Percentiles rank a stretch among this genome's conserved stretches.
Conservation (phyloP, 2,329 filamentous ascomycete genomes). For the Cytospora chrysosperma region DNA sequence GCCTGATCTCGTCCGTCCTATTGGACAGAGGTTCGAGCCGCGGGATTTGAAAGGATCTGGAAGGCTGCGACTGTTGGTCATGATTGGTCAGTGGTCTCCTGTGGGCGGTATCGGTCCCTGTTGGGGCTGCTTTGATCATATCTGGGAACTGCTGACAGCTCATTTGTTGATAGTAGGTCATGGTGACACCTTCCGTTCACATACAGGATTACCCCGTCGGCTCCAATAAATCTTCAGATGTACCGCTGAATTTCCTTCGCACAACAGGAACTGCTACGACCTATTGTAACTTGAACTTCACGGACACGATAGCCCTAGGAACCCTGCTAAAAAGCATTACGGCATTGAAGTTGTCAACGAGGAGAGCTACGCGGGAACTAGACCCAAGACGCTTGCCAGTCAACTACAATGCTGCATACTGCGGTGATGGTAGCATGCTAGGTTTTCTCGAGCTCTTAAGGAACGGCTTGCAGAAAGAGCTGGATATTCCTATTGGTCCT, state of each 20-base stretch:
- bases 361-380: too few relatives aligned
- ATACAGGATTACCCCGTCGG: neutral
- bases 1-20: neutral
- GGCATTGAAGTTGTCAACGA: too few relatives aligned
- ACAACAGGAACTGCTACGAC: neutral
- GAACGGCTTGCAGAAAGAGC: too few relatives aligned
- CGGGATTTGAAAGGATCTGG: neutral
- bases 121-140: neutral
- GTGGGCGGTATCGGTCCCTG: neutral
- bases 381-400: too few relatives aligned
- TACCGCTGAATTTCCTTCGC: neutral
- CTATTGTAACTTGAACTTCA: neutral
- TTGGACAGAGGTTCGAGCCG: neutral
- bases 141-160: neutral
- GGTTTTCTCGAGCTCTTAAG: too few relatives aligned
- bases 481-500: too few relatives aligned
- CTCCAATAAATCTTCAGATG: neutral
- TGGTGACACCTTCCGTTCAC: neutral
- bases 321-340: neutral
- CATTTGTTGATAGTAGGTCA: slow-evolving; percentile 9
- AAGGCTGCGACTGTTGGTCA: neutral
- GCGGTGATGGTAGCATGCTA: too few relatives aligned
- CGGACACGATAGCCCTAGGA: neutral
- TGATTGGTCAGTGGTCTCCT: neutral
- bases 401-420: too few relatives aligned